Conservation (phyloP, 1,284 basidiomycete genomes). For the Cystobasidium slooffiae region DNA sequence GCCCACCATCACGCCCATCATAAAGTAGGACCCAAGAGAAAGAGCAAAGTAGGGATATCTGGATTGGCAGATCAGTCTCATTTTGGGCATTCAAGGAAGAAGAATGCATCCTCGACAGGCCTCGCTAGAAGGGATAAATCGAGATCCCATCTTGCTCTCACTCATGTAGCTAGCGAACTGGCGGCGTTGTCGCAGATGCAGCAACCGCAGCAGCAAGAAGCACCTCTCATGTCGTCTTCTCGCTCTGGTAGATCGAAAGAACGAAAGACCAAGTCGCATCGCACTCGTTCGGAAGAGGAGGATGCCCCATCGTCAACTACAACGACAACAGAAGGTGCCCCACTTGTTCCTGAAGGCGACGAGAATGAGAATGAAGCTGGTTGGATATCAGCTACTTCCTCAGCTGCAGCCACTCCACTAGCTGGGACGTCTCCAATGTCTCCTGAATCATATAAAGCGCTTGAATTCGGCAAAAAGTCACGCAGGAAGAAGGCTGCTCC, state of each 20-base stretch:
- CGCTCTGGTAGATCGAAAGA: background rate
- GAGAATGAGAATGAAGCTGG: conserved; percentile 29
- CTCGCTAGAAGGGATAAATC: conserved; percentile 22
- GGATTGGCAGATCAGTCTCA: conserved; percentile 28
- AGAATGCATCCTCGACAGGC: conserved; percentile 29
- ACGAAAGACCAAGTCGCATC: background rate
- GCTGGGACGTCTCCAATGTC: conserved; percentile 27
- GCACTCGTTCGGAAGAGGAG: background rate
- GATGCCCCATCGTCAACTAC: background rate
- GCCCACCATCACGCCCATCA: background rate
- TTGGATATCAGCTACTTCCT: conserved; percentile 36
- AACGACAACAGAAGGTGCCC: background rate
- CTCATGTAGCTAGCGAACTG: conserved; percentile 25
- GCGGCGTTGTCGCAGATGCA: conserved; percentile 7
- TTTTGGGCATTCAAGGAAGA: conserved; percentile 16
- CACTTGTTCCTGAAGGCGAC: too few species aligned
- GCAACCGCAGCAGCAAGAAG: conserved; percentile 2
- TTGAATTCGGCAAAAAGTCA: conserved; percentile 39
- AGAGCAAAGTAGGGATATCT: conserved; percentile 38
- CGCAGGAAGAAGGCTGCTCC: conserved; percentile 22
- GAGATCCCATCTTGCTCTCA: conserved; percentile 29
- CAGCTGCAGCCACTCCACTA: conserved; percentile 14
- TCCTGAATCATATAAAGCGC: conserved; percentile 28
- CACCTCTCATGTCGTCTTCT: background rate
- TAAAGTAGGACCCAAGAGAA: conserved; percentile 38